Evolutionary conservation across 345 rosid genomes (phyloP), one percentile per base, ranked within the genome.

Genomic region (Moringa oleifera): DNA sequence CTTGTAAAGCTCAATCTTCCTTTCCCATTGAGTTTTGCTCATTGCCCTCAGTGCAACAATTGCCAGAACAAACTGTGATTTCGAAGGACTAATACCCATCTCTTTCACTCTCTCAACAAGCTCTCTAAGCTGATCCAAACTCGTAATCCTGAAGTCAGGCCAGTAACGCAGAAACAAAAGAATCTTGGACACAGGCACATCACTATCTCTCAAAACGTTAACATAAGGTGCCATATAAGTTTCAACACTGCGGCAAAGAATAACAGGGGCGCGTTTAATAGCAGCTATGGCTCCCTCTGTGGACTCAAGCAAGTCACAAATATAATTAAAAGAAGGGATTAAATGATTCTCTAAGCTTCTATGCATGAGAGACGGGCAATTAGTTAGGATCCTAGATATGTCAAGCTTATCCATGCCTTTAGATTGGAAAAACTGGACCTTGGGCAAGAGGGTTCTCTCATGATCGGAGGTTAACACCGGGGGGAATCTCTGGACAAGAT

Each of bases 1-100:
- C 69, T 21, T 56, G 55, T 12, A 68, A 24, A 60, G 17, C 6
- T 55, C 23, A 7, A 73, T 13, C 41, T 68, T 77, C 64, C 23
- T 66, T 23, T 41, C 63, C 73, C 75, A 63, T 0, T 65, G 70
- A 22, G 68, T 45, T 52, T 68, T 51, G 23, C 37, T 68, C 60
- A 72, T 16, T 11, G 49, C n/a, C 9, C 18, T 18, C 19, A 68
- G 18, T 0, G 55, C 50, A 13, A 2, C 11, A 21, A 59, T 13
- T 0, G 68, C 73, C 10, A 2, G 17, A 19, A 70, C 59, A 18
- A 75, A 75, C 52, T 6, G 25, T 0, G 8, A 9, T 0, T 2
- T 50, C 12, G 20, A 24, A 51, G 81, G 67, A 71, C 53, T n/a
- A 23, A 65, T 50, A 37, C 75, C 71, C 71, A 77, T 64, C 33